A percentile compares a stretch with the other conserved stretches of the same genome.
Evolutionary conservation across 2,329 filamentous ascomycete genomes (phyloP).

Genomic region (Colletotrichum paranaense): DNA sequence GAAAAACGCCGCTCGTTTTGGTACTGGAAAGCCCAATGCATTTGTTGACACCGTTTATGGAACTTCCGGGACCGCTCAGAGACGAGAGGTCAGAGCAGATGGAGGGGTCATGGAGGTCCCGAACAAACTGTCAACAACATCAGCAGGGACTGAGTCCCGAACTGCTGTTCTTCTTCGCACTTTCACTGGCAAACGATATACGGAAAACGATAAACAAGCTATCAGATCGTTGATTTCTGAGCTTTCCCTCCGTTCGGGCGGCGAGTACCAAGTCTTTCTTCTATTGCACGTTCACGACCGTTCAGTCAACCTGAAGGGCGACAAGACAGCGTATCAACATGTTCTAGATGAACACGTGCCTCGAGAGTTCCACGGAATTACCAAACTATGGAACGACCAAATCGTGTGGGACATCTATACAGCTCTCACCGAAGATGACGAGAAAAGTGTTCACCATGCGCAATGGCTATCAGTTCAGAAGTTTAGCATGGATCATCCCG

Average conservation of each 20-base stretch:
- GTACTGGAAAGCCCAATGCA: slow-evolving; percentile 54
- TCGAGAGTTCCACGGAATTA: slow-evolving; percentile 75
- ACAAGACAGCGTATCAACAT: slow-evolving; percentile 66
- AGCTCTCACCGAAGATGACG: slow-evolving; percentile 71
- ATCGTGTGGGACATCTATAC: slow-evolving; percentile 84
- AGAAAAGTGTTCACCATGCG: slow-evolving; percentile 64
- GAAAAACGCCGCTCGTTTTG: slow-evolving; percentile 75
- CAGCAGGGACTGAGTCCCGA: slow-evolving; percentile 47
- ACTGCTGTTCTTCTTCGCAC: slow-evolving; percentile 82
- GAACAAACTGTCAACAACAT: neutral
- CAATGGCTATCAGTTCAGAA: slow-evolving; percentile 81
- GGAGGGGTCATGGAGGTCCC: neutral
- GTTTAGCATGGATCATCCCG: slow-evolving; percentile 79
- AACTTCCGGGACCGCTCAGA: slow-evolving; percentile 5
- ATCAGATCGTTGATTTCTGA: slow-evolving; percentile 85
- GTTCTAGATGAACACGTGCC: slow-evolving; percentile 74
- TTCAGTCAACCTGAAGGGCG: slow-evolving; percentile 66
- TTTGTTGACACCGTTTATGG: slow-evolving; percentile 52
- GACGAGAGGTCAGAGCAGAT: neutral
- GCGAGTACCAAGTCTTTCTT: slow-evolving; percentile 83
- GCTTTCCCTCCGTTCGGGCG: slow-evolving; percentile 78
- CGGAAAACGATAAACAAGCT: slow-evolving; percentile 81
- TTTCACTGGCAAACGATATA: slow-evolving; percentile 80
- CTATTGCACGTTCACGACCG: slow-evolving; percentile 81
- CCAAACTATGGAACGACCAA: slow-evolving; percentile 78